Percentiles rank a stretch among this genome's conserved stretches.
These are phyloP conservation scores for Lactarius deliciosus DNA, from an alignment of 768 basidiomycete genomes.

Conservation along the genomic window DNA sequence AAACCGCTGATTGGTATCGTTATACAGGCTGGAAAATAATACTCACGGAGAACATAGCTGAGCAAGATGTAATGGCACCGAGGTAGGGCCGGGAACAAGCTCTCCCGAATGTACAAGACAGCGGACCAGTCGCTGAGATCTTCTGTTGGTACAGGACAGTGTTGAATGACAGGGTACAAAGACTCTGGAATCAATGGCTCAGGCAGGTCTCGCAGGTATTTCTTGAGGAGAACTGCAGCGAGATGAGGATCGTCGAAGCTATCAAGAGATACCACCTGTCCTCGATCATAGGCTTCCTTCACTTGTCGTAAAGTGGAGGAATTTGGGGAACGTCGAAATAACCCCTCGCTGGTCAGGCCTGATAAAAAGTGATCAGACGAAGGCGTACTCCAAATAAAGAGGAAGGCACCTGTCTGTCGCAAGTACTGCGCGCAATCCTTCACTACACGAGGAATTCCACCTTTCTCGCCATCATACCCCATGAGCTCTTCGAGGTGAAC, in stretches of 20 bases:
- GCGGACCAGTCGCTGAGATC: conserved; percentile 57
- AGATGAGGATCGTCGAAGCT: conserved; percentile 76
- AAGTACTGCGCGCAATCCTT: conserved; percentile 73
- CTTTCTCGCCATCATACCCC: conserved; percentile 82
- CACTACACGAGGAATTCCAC: conserved; percentile 77
- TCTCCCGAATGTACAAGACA: conserved; percentile 66
- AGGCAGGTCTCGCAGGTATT: conserved; percentile 79
- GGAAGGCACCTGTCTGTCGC: conserved; percentile 50
- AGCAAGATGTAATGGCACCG: conserved; percentile 74
- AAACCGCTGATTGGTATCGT: neutral
- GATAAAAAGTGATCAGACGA: neutral
- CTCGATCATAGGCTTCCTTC: conserved; percentile 82
- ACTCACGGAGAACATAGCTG: conserved; percentile 48
- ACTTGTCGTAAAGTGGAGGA: conserved; percentile 69
- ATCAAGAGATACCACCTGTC: conserved; percentile 75
- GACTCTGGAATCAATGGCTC: conserved; percentile 74
- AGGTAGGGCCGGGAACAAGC: conserved; percentile 62
- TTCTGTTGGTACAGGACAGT: conserved; percentile 60
- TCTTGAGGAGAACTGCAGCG: conserved; percentile 83
- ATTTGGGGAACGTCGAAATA: conserved; percentile 81
- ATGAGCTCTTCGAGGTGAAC: conserved; percentile 80
- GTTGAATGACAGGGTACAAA: conserved; percentile 61
- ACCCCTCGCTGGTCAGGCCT: conserved; percentile 69
- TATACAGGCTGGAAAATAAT: neutral
- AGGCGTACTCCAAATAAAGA: neutral